phyloP scores from a whole-genome alignment of 441 rosid species.

The Mallotus japonicus region DNA sequence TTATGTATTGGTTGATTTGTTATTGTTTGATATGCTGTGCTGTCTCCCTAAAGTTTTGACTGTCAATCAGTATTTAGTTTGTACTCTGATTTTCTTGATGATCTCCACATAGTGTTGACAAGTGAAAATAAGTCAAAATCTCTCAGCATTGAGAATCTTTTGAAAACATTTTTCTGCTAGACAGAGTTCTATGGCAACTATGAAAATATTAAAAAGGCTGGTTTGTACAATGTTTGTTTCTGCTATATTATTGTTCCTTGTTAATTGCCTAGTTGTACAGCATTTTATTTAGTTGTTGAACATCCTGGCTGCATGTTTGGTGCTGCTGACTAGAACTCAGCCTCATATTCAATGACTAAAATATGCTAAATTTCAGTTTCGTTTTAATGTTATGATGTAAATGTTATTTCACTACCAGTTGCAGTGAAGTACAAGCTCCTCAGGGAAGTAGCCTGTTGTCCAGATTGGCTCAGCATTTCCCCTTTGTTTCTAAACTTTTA shows the following conservation, averaged over 20 bases:
- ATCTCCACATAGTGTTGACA: background rate
- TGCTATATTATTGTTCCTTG: background rate
- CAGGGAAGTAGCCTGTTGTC: slow-evolving; percentile 55
- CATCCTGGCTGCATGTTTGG: slow-evolving; percentile 6
- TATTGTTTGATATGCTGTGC: slow-evolving; percentile 4
- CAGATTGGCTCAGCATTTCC: slow-evolving; percentile 59
- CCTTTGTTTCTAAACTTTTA: slow-evolving; percentile 58
- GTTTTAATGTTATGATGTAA: slow-evolving; percentile 25
- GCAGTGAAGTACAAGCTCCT: slow-evolving; percentile 33
- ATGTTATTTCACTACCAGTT: slow-evolving; percentile 38
- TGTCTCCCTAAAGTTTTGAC: slow-evolving; percentile 3
- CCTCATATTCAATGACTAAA: background rate
- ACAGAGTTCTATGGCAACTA: background rate
- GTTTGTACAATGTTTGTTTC: background rate
- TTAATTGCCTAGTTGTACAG: background rate
- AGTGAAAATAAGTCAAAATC: background rate
- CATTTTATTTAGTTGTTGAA: background rate
- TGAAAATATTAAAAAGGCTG: slow-evolving; percentile 7
- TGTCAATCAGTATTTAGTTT: background rate
- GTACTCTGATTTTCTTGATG: background rate
- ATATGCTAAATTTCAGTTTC: slow-evolving; percentile 16
- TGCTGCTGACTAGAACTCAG: background rate
- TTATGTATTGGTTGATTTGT: slow-evolving; percentile 3
- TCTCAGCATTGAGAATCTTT: background rate
- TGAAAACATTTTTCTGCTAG: background rate